Evolutionary conservation across 2,329 filamentous ascomycete species (phyloP).

Genomic region (Cercospora beticola): DNA sequence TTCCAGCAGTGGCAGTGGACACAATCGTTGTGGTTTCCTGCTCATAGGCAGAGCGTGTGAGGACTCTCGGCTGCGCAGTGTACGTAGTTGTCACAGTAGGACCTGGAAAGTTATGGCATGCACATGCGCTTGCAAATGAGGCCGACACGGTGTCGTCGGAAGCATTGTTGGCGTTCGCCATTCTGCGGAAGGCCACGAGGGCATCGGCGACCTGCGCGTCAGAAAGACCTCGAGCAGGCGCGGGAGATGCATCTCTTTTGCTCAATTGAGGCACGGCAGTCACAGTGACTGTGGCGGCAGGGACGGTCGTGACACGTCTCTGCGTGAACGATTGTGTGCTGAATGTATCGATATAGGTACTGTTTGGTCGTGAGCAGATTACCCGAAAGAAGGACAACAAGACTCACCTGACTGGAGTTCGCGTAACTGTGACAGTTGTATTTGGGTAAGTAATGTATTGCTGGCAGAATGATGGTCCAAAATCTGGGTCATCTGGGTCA

Average conservation of each 20-base stretch:
- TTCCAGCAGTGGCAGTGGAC: slow-evolving; percentile 14
- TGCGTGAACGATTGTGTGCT: slow-evolving; percentile 28
- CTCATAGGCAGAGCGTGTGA: slow-evolving; percentile 26
- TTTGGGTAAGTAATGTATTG: slow-evolving; percentile 31
- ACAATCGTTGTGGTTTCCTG: slow-evolving; percentile 25
- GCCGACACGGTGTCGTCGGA: slow-evolving; percentile 24
- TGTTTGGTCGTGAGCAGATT: slow-evolving; percentile 13
- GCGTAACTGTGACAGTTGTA: slow-evolving; percentile 28
- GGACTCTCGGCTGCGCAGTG: slow-evolving; percentile 26
- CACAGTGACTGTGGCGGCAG: slow-evolving; percentile 30
- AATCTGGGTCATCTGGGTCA: slow-evolving; percentile 23
- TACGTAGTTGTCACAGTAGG: slow-evolving; percentile 33
- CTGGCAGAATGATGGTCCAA: slow-evolving; percentile 31
- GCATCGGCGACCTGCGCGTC: slow-evolving; percentile 10
- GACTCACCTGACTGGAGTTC: slow-evolving; percentile 34
- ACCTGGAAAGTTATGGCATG: slow-evolving; percentile 31
- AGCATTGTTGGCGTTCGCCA: slow-evolving; percentile 16
- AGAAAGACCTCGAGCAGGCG: slow-evolving; percentile 14
- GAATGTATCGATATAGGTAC: slow-evolving; percentile 22
- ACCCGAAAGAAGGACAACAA: not conserved
- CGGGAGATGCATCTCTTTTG: slow-evolving; percentile 25
- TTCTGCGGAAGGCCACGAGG: slow-evolving; percentile 25
- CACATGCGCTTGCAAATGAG: slow-evolving; percentile 37
- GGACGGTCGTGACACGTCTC: slow-evolving; percentile 24
- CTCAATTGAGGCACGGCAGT: slow-evolving; percentile 18